These are phyloP conservation scores for Blattamonas nauphoetae DNA, from an alignment of 78 protist species.

Conservation along the genomic window DNA sequence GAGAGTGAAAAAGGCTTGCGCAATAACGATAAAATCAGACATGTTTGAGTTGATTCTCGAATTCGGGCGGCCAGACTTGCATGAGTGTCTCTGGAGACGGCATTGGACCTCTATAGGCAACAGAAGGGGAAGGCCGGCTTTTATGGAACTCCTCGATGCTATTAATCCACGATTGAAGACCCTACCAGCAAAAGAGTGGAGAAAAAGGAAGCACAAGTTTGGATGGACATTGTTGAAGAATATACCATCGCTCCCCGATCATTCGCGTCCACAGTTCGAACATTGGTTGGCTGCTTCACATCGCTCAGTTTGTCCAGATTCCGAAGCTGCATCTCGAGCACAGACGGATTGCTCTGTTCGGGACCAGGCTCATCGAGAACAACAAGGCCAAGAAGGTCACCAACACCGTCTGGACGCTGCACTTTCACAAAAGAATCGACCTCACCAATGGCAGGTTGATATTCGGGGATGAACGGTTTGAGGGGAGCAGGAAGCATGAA, in stretches of 20 bases:
- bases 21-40: not conserved
- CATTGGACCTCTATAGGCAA: not conserved
- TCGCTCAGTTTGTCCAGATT: not conserved
- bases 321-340: constrained; percentile 6
- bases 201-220: not conserved
- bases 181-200: not conserved
- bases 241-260: not conserved
- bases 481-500: not conserved
- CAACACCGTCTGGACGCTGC: not conserved
- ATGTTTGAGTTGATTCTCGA: not conserved
- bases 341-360: not conserved
- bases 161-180: not conserved
- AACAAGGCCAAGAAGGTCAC: not conserved
- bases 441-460: not conserved
- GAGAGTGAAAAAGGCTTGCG: not conserved
- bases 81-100: not conserved
- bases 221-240: not conserved
- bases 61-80: not conserved
- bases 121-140: not conserved
- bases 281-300: not conserved
- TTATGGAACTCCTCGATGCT: not conserved
- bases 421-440: not conserved
- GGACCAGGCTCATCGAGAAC: constrained; percentile 9
- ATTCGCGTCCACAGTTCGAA: not conserved
- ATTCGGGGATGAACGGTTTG: constrained; percentile 1